Conservation (phyloP, 305 asterid genomes). For the Solanum hybrid region DNA sequence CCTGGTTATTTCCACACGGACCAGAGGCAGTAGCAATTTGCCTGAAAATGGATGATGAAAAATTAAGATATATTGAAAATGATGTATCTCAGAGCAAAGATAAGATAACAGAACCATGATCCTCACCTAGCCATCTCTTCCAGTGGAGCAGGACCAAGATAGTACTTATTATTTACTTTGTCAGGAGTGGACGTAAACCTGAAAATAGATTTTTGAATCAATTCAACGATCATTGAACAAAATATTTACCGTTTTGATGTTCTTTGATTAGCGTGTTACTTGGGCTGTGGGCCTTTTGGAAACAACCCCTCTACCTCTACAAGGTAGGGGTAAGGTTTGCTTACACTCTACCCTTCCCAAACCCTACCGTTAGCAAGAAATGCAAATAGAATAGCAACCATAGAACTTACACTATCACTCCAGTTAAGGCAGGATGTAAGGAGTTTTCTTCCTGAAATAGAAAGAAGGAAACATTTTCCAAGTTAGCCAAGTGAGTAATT, state of each 20-base stretch:
- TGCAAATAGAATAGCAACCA: neutral
- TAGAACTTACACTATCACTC: slow-evolving; percentile 64
- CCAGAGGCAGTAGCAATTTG: slow-evolving; percentile 91
- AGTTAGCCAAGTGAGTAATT: neutral
- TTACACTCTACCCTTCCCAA: neutral
- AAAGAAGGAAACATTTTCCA: neutral
- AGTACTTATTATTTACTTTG: slow-evolving; percentile 62
- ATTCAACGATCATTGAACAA: neutral
- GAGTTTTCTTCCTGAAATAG: slow-evolving; percentile 56
- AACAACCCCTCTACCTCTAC: neutral
- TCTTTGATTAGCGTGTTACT: no score
- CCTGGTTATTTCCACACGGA: slow-evolving; percentile 86
- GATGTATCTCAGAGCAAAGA: neutral
- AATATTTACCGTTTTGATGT: neutral
- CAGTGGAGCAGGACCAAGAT: slow-evolving; percentile 87
- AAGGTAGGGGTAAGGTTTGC: neutral
- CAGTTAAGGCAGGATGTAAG: slow-evolving; percentile 43
- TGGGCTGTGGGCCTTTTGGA: no score
- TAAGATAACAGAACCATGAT: neutral
- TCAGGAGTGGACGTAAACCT: slow-evolving; percentile 89
- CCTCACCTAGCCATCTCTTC: slow-evolving; percentile 70
- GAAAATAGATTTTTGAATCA: slow-evolving; percentile 11
- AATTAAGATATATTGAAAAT: neutral
- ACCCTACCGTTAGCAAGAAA: neutral
- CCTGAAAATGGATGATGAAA: slow-evolving; percentile 9